A percentile compares a stretch with the other conserved stretches of the same genome.
These are phyloP conservation scores for Pseudoturritis turrita DNA, from an alignment of 345 rosid species.

Conservation along the genomic window DNA sequence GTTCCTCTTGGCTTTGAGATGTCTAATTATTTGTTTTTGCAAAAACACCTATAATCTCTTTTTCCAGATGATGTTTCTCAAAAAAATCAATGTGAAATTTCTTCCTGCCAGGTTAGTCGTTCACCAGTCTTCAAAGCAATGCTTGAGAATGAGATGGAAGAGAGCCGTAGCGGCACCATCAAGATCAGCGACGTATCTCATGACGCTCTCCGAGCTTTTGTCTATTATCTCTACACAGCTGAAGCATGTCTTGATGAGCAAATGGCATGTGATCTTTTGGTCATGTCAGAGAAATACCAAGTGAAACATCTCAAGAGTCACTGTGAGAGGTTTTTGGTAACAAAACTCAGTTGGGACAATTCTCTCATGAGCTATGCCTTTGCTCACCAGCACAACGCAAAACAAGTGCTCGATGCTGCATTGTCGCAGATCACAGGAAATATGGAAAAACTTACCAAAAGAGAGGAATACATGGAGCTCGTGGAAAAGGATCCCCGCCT, in stretches of 20 bases:
- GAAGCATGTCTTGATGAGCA: slow-evolving; percentile 77
- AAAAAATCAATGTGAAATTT: background rate
- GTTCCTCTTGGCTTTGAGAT: background rate
- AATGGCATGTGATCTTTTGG: slow-evolving; percentile 74
- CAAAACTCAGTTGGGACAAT: slow-evolving; percentile 74
- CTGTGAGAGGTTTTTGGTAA: slow-evolving; percentile 70
- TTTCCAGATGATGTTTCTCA: background rate
- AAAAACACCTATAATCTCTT: too few species aligned
- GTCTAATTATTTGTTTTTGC: too few species aligned
- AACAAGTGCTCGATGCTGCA: slow-evolving; percentile 58
- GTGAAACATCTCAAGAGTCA: slow-evolving; percentile 72
- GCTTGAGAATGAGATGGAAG: slow-evolving; percentile 87
- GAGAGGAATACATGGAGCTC: slow-evolving; percentile 68
- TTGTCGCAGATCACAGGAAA: slow-evolving; percentile 59
- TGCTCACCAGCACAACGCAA: slow-evolving; percentile 83
- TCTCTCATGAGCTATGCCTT: slow-evolving; percentile 70
- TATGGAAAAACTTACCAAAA: slow-evolving; percentile 72
- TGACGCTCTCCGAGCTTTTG: slow-evolving; percentile 61
- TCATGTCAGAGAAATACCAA: slow-evolving; percentile 77
- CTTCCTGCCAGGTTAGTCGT: slow-evolving; percentile 48
- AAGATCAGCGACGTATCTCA: slow-evolving; percentile 65
- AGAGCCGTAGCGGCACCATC: slow-evolving; percentile 76
- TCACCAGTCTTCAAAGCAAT: slow-evolving; percentile 88
- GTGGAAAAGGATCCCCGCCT: slow-evolving; percentile 75
- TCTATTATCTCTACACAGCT: slow-evolving; percentile 69